These are phyloP conservation scores for Lasiodiplodia gonubiensis DNA, from an alignment of 2,329 filamentous ascomycete genomes.

Conservation along the genomic window DNA sequence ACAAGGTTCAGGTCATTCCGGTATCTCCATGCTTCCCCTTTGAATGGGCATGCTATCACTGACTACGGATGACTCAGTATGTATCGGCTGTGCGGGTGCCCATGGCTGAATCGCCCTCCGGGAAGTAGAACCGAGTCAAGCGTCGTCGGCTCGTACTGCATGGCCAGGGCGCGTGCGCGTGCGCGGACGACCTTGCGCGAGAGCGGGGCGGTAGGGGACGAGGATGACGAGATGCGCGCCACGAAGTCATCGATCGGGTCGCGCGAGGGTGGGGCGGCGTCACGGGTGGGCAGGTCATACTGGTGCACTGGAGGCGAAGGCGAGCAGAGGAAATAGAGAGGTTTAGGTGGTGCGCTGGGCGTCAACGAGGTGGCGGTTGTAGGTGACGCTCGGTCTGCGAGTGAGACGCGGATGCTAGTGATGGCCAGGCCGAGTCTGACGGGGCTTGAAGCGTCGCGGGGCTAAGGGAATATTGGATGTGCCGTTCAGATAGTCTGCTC, in stretches of 20 bases:
- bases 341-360: slow-evolving; percentile 67
- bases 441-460: background rate
- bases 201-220: slow-evolving; percentile 50
- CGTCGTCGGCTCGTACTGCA: slow-evolving; percentile 66
- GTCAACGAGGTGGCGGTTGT: slow-evolving; percentile 58
- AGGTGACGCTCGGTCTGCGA: slow-evolving; percentile 17
- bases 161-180: slow-evolving; percentile 61
- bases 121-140: slow-evolving; percentile 39
- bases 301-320: slow-evolving; percentile 20
- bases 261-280: slow-evolving; percentile 23
- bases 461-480: background rate
- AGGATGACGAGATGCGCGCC: background rate
- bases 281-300: slow-evolving; percentile 30
- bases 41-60: background rate
- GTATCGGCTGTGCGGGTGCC: background rate
- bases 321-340: slow-evolving; percentile 66
- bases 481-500: background rate
- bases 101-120: background rate
- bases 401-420: slow-evolving; percentile 1
- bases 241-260: slow-evolving; percentile 30
- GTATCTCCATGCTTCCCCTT: background rate
- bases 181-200: slow-evolving; percentile 66
- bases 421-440: slow-evolving; percentile 20
- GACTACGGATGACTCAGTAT: background rate
- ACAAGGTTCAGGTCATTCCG: background rate